phyloP scores from a whole-genome alignment of 352 stramenopile species.

The Globisporangium paddicum region DNA sequence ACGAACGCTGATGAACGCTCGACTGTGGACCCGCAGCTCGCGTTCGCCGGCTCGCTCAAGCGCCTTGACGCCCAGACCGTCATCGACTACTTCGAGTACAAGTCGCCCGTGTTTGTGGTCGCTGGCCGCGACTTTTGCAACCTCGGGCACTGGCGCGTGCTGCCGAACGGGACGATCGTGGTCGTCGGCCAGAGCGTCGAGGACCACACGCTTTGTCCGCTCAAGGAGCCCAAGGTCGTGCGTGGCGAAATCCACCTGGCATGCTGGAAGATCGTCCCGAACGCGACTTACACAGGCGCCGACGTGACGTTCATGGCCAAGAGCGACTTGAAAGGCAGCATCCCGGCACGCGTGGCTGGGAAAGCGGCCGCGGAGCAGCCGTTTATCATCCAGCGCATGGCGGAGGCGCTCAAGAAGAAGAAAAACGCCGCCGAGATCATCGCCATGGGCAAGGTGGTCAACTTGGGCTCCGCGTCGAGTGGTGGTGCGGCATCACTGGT shows the following conservation, averaged over 20 bases:
- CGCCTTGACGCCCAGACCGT: slow-evolving; percentile 51
- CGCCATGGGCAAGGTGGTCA: slow-evolving; percentile 37
- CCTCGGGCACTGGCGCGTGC: slow-evolving; percentile 62
- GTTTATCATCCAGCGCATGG: slow-evolving; percentile 54
- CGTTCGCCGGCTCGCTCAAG: slow-evolving; percentile 32
- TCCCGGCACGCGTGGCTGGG: slow-evolving; percentile 54
- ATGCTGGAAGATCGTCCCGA: slow-evolving; percentile 63
- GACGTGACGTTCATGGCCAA: slow-evolving; percentile 69
- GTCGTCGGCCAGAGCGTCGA: slow-evolving; percentile 67
- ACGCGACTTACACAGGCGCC: slow-evolving; percentile 46
- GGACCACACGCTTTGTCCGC: slow-evolving; percentile 41
- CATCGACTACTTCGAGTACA: slow-evolving; percentile 78
- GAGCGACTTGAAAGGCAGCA: slow-evolving; percentile 66
- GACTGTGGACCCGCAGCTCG: slow-evolving; percentile 53
- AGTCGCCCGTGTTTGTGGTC: slow-evolving; percentile 62
- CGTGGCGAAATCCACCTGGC: slow-evolving; percentile 60
- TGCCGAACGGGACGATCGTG: slow-evolving; percentile 58
- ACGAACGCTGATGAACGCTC: slow-evolving; percentile 46
- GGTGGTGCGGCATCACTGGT: not conserved
- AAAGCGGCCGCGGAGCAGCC: slow-evolving; percentile 63
- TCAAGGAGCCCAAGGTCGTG: slow-evolving; percentile 68
- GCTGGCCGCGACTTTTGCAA: slow-evolving; percentile 71
- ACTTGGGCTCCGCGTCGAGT: slow-evolving; percentile 17
- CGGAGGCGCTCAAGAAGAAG: slow-evolving; percentile 49
- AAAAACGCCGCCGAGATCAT: slow-evolving; percentile 27